These are phyloP conservation scores for Eragrostis curvula DNA, from an alignment of 176 grass and related monocot species.

Conservation along the genomic window DNA sequence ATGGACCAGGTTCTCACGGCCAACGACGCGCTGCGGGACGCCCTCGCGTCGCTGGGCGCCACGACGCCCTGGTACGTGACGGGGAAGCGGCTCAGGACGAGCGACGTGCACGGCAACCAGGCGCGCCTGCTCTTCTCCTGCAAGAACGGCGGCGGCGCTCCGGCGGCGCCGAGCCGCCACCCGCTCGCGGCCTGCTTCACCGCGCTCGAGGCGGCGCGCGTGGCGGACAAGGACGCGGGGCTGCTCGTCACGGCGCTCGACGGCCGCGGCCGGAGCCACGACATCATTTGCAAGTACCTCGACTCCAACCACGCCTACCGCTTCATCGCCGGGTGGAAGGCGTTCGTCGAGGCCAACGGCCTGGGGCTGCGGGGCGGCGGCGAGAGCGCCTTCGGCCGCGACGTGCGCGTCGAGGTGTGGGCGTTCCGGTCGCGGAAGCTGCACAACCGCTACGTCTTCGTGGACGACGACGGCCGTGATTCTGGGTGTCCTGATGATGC, in stretches of 20 bases:
- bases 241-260: slow-evolving; percentile 24
- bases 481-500: too few species aligned
- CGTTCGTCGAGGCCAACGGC: neutral
- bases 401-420: slow-evolving; percentile 2
- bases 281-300: slow-evolving; percentile 23
- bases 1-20: neutral
- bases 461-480: too few species aligned
- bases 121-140: slow-evolving; percentile 15
- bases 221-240: neutral
- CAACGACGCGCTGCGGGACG: neutral
- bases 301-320: neutral
- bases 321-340: neutral
- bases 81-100: neutral
- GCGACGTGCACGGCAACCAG: neutral
- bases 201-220: neutral
- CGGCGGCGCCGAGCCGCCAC: neutral
- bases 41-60: neutral
- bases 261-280: neutral
- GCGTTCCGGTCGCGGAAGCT: slow-evolving; percentile 6
- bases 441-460: neutral
- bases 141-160: neutral
- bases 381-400: neutral
- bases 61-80: neutral
- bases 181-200: neutral
- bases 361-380: neutral